A percentile compares a stretch with the other conserved stretches of the same genome.
phyloP scores from a whole-genome alignment of 1,139 yeast species.

The Saccharomyces hybrid region DNA sequence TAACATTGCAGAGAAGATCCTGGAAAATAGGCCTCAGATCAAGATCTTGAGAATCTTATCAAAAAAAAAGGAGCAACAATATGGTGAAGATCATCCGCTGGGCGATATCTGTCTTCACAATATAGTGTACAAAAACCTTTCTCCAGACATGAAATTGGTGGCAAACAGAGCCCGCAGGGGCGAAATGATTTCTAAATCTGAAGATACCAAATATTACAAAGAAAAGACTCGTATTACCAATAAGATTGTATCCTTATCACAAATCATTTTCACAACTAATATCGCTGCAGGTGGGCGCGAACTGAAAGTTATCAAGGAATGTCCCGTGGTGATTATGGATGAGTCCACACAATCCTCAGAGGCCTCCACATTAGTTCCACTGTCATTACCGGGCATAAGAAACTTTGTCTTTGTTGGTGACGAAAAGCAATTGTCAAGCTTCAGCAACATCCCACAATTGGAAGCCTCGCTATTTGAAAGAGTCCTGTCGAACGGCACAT shows the following conservation, averaged over 20 bases:
- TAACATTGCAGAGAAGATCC: constrained; percentile 63
- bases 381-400: constrained; percentile 59
- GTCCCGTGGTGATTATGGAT: constrained; percentile 67
- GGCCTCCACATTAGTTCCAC: constrained; percentile 60
- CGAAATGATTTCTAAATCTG: constrained; percentile 38
- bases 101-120: constrained; percentile 58
- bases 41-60: constrained; percentile 54
- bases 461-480: constrained; percentile 56
- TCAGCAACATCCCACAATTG: constrained; percentile 55
- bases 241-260: constrained; percentile 52
- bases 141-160: constrained; percentile 39
- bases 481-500: constrained; percentile 48
- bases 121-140: constrained; percentile 45
- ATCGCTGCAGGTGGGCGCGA: constrained; percentile 65
- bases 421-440: constrained; percentile 54
- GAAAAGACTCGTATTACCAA: constrained; percentile 41
- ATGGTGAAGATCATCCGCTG: constrained; percentile 47
- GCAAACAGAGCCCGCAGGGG: constrained; percentile 39
- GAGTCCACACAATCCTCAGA: constrained; percentile 69
- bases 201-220: constrained; percentile 43
- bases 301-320: constrained; percentile 45
- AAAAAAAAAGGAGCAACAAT: constrained; percentile 53
- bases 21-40: constrained; percentile 41
- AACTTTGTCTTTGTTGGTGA: constrained; percentile 69
- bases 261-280: constrained; percentile 63